These are phyloP conservation scores for Tagetes patula DNA, from an alignment of 129 eudicot genomes.

Conservation along the genomic window DNA sequence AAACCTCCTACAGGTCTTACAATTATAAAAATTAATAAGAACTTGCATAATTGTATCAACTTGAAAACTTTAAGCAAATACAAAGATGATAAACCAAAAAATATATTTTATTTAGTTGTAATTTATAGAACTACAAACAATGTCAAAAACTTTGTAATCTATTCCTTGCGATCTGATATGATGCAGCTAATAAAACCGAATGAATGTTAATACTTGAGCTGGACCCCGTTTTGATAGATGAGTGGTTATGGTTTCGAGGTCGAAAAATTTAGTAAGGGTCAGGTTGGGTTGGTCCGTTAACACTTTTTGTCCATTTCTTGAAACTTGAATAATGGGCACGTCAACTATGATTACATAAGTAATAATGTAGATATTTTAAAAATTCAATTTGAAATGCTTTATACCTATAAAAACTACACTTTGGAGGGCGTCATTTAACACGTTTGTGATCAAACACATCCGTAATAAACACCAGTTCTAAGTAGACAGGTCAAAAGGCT, in stretches of 20 bases:
- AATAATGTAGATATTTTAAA: neutral
- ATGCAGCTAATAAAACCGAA: too few relatives aligned
- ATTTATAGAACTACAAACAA: too few relatives aligned
- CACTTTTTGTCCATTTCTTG: neutral
- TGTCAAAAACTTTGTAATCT: too few relatives aligned
- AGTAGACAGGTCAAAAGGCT: neutral
- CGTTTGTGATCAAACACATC: neutral
- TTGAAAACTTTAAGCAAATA: too few relatives aligned
- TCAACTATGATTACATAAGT: neutral
- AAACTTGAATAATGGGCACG: neutral
- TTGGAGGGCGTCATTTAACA: neutral
- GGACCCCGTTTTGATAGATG: conserved; percentile 1
- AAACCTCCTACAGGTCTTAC: neutral
- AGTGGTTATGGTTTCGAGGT: neutral
- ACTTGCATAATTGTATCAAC: too few relatives aligned
- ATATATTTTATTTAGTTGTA: too few relatives aligned
- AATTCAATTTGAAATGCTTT: too few relatives aligned
- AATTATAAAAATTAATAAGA: too few relatives aligned
- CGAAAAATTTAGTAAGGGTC: neutral
- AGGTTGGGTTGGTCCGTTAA: neutral
- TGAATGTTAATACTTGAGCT: neutral
- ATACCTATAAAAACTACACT: too few relatives aligned
- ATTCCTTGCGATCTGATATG: neutral
- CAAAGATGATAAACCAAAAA: too few relatives aligned
- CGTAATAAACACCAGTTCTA: neutral